These are phyloP conservation scores for Aspergillus sp. DNA, from an alignment of 2,329 filamentous ascomycete species.

Conservation along the genomic window DNA sequence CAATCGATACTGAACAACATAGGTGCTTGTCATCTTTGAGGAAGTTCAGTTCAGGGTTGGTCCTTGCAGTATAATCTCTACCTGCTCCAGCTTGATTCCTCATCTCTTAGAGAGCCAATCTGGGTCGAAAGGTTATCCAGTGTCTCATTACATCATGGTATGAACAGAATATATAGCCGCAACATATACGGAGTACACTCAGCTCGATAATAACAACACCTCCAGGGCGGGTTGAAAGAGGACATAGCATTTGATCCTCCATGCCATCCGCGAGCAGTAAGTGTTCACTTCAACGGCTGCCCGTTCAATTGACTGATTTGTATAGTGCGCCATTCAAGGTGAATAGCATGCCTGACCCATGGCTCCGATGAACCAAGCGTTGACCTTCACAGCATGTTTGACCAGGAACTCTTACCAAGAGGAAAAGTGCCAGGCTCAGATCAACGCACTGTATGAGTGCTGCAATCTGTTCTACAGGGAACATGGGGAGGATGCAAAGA, in stretches of 20 bases:
- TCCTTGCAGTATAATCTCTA: neutral
- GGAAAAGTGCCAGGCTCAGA: slow-evolving; percentile 74
- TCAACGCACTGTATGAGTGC: slow-evolving; percentile 90
- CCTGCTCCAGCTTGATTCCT: neutral
- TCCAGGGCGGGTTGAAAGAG: slow-evolving; percentile 60
- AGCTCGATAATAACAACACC: slow-evolving; percentile 18
- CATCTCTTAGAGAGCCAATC: neutral
- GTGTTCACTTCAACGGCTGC: slow-evolving; percentile 32
- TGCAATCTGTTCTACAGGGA: slow-evolving; percentile 85
- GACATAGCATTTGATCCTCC: slow-evolving; percentile 76
- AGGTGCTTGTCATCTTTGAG: neutral
- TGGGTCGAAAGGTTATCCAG: neutral
- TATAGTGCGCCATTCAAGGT: slow-evolving; percentile 86
- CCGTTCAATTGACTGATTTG: slow-evolving; percentile 23
- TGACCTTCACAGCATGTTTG: slow-evolving; percentile 69
- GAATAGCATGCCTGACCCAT: slow-evolving; percentile 41
- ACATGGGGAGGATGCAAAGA: slow-evolving; percentile 75
- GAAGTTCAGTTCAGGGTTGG: neutral
- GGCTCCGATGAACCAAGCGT: slow-evolving; percentile 8
- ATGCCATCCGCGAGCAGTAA: slow-evolving; percentile 82
- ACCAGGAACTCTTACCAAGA: slow-evolving; percentile 84
- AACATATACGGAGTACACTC: neutral
- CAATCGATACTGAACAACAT: neutral
- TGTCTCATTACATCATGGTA: slow-evolving; percentile 36
- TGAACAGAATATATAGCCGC: slow-evolving; percentile 12